These are phyloP conservation scores for Blastobotrys proliferans DNA, from an alignment of 1,139 yeast genomes.

Conservation along the genomic window DNA sequence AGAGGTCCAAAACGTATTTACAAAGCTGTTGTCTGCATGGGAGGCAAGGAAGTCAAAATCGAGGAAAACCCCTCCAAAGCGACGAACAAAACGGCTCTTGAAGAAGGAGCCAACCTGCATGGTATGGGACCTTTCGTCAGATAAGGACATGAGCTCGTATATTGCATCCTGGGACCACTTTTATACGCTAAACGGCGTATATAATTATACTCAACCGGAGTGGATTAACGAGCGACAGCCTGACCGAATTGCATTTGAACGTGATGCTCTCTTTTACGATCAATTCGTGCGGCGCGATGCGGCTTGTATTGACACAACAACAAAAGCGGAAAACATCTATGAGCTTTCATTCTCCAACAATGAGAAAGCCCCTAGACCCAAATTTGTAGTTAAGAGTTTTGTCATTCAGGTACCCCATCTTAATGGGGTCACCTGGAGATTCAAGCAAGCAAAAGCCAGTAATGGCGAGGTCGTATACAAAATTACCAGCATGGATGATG, in stretches of 20 bases:
- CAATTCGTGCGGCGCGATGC: slow-evolving; percentile 12
- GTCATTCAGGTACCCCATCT: slow-evolving; percentile 10
- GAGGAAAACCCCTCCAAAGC: neutral
- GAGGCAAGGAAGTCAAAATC: slow-evolving; percentile 5
- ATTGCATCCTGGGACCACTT: slow-evolving; percentile 36
- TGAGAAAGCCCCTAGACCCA: neutral
- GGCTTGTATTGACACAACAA: neutral
- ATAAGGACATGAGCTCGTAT: slow-evolving; percentile 23
- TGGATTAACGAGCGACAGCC: slow-evolving; percentile 16
- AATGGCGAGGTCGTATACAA: slow-evolving; percentile 4
- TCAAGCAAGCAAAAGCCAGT: neutral
- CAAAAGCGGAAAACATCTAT: neutral
- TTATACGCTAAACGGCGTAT: slow-evolving; percentile 30
- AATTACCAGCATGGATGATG: slow-evolving; percentile 1
- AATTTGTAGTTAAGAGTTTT: slow-evolving; percentile 12
- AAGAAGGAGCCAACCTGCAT: neutral
- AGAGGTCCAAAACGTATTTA: slow-evolving; percentile 3
- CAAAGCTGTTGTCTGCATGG: slow-evolving; percentile 8
- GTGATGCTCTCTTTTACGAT: slow-evolving; percentile 19
- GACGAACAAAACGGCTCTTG: neutral
- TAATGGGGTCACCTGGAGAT: slow-evolving; percentile 16
- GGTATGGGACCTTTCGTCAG: too few species aligned
- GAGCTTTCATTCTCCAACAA: neutral
- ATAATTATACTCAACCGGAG: slow-evolving; percentile 26
- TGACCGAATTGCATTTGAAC: slow-evolving; percentile 16